Conservation (phyloP, 2,329 filamentous ascomycete species). For the Colletotrichum sp. region DNA sequence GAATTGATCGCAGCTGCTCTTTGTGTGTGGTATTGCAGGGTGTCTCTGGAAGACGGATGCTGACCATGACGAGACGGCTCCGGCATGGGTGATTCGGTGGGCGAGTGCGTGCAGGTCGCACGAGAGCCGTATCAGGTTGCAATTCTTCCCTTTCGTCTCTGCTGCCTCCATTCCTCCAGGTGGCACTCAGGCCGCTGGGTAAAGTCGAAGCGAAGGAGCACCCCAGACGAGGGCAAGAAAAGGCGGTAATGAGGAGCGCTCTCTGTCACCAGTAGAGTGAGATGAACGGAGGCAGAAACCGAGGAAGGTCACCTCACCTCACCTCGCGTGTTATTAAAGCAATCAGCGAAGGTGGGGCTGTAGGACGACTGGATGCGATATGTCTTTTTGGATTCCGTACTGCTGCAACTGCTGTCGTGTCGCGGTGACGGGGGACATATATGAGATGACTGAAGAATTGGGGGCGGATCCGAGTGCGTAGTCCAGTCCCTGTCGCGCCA, state of each 20-base stretch:
- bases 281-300: background rate
- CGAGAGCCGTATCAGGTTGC: background rate
- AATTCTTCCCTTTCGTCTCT: background rate
- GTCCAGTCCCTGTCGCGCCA: background rate
- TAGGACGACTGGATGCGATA: background rate
- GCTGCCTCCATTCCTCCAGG: background rate
- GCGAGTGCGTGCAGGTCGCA: background rate
- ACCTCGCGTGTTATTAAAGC: slow-evolving; percentile 6
- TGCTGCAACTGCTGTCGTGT: background rate
- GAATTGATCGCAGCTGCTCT: background rate
- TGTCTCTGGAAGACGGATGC: background rate
- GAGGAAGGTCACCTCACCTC: background rate
- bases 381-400: background rate
- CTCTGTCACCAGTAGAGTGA: background rate
- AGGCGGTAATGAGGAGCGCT: slow-evolving; percentile 4
- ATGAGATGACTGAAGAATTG: background rate
- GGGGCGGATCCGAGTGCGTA: background rate
- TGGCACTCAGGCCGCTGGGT: background rate
- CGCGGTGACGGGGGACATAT: background rate
- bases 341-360: slow-evolving; percentile 17
- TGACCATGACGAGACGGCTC: background rate
- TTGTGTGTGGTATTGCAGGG: background rate
- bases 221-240: background rate
- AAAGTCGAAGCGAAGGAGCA: background rate
- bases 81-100: background rate